These are phyloP conservation scores for Cyphellophora attinorum DNA, from an alignment of 2,329 filamentous ascomycete genomes.

Conservation along the genomic window DNA sequence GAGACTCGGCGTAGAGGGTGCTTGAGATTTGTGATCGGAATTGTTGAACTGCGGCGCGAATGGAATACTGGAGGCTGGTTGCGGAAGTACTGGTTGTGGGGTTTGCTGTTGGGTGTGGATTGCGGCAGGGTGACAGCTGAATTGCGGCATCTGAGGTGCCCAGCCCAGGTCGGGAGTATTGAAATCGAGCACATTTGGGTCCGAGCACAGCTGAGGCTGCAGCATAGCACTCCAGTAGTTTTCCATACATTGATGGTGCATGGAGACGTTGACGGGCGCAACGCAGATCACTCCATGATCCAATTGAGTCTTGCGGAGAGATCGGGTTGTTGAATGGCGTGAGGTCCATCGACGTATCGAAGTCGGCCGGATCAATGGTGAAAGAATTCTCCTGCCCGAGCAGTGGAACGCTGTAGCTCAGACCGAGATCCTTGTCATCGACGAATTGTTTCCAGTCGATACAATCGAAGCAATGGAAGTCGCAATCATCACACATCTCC, in stretches of 20 bases:
- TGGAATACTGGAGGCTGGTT: too few relatives aligned
- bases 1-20: too few relatives aligned
- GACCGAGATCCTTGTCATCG: slow-evolving; percentile 14
- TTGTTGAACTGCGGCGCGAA: too few relatives aligned
- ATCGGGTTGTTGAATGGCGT: not conserved
- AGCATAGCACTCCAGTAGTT: slow-evolving; percentile 8
- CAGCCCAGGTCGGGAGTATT: slow-evolving; percentile 7
- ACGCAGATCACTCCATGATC: not conserved
- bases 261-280: slow-evolving; percentile 10
- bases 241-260: slow-evolving; percentile 16
- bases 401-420: slow-evolving; percentile 12
- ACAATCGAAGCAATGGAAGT: slow-evolving; percentile 18
- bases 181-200: too few relatives aligned
- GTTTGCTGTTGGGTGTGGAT: slow-evolving; percentile 10
- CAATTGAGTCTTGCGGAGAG: not conserved
- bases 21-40: too few relatives aligned
- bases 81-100: not conserved
- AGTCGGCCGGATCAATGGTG: not conserved
- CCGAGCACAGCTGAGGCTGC: slow-evolving; percentile 9
- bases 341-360: not conserved
- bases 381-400: slow-evolving; percentile 3
- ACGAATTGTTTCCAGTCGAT: slow-evolving; percentile 17
- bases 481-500: slow-evolving; percentile 15
- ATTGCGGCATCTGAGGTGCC: slow-evolving; percentile 4
- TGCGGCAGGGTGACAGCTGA: slow-evolving; percentile 14